Evolutionary conservation across 768 basidiomycete genomes (phyloP).

Genomic region (Kwoniella sp.): DNA sequence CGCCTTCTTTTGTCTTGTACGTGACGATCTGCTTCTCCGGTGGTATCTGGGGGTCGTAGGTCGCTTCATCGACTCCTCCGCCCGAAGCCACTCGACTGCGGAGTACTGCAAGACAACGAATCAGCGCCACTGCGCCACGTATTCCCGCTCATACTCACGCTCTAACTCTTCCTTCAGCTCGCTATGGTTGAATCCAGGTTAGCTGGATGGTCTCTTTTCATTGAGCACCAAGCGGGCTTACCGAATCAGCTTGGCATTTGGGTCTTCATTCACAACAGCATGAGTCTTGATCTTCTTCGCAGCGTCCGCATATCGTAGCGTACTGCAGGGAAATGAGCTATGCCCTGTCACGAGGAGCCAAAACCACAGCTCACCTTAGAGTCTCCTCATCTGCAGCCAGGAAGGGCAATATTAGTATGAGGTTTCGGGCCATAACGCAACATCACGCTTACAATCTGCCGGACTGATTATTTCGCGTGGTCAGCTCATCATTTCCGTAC

Average conservation of each 20-base stretch:
- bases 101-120: conserved; percentile 59
- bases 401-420: conserved; percentile 4
- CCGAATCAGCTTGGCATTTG: conserved; percentile 96
- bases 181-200: conserved; percentile 17
- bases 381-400: conserved; percentile 75
- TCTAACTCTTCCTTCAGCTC: conserved; percentile 99
- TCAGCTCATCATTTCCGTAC: conserved; percentile 59
- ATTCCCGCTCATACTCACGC: conserved; percentile 40
- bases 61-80: conserved; percentile 62
- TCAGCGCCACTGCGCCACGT: not conserved
- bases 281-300: conserved; percentile 99
- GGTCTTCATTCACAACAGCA: conserved; percentile 98
- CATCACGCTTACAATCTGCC: conserved; percentile 16
- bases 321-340: conserved; percentile 58
- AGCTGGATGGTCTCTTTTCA: not conserved
- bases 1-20: conserved; percentile 88
- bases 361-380: conserved; percentile 58
- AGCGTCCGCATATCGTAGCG: conserved; percentile 92
- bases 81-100: conserved; percentile 63
- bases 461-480: conserved; percentile 1
- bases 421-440: not conserved
- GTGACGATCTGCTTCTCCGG: conserved; percentile 94
- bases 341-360: not conserved
- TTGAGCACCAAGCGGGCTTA: conserved; percentile 3
- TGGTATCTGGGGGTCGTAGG: conserved; percentile 83